Percentiles rank a stretch among this genome's conserved stretches.
These are phyloP conservation scores for Capronia americana DNA, from an alignment of 2,329 filamentous ascomycete species.

Conservation along the genomic window DNA sequence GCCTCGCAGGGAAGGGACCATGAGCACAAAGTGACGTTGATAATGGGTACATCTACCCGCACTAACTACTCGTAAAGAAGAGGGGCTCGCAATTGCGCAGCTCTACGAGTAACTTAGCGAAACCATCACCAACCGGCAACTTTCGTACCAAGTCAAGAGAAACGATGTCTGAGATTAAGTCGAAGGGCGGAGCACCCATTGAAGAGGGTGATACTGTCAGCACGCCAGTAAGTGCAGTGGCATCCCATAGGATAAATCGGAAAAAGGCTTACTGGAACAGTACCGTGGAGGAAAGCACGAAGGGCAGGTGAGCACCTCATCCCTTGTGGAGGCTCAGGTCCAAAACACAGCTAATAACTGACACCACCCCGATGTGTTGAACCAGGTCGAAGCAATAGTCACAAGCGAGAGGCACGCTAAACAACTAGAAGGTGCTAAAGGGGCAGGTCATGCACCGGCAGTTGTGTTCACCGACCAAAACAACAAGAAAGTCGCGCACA, in stretches of 20 bases:
- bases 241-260: neutral
- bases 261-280: constrained; percentile 10
- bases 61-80: neutral
- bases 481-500: constrained; percentile 36
- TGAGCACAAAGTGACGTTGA: neutral
- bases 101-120: neutral
- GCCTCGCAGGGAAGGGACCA: neutral
- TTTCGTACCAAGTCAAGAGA: neutral
- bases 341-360: neutral
- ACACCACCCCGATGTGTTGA: neutral
- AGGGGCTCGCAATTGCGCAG: neutral
- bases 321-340: neutral
- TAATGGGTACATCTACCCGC: neutral
- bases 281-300: constrained; percentile 36
- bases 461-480: constrained; percentile 36
- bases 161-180: constrained; percentile 34
- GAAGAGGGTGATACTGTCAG: constrained; percentile 33
- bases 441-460: constrained; percentile 33
- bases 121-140: neutral
- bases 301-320: constrained; percentile 22
- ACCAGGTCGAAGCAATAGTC: constrained; percentile 33
- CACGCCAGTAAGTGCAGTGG: constrained; percentile 24
- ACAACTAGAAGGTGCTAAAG: constrained; percentile 24
- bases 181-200: constrained; percentile 33
- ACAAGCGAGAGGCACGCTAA: constrained; percentile 28